Conservation (phyloP, 2,329 filamentous ascomycete species). For the Aspergillus unguis region DNA sequence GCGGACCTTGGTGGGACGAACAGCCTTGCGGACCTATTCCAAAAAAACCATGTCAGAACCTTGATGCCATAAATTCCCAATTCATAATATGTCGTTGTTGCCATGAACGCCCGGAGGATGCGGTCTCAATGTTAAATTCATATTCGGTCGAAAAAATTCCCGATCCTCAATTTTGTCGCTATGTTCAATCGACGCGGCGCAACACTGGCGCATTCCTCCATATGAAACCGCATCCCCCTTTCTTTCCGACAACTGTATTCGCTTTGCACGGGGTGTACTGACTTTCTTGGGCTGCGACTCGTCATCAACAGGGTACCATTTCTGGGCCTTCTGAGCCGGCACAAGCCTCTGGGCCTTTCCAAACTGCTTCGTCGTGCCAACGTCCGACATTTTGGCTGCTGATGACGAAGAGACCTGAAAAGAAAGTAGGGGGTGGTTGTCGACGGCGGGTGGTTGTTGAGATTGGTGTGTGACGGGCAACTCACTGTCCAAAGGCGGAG, state of each 20-base stretch:
- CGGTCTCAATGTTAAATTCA: constrained; percentile 23
- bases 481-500: constrained; percentile 36
- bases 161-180: constrained; percentile 14
- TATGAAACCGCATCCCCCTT: constrained; percentile 26
- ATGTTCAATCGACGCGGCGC: constrained; percentile 21
- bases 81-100: not conserved
- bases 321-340: constrained; percentile 89
- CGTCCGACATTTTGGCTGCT: constrained; percentile 55
- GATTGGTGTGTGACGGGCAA: constrained; percentile 40
- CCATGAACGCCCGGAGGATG: constrained; percentile 16
- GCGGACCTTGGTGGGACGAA: constrained; percentile 83
- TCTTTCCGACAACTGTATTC: constrained; percentile 14
- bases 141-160: constrained; percentile 22
- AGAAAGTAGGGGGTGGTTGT: constrained; percentile 37
- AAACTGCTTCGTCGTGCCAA: constrained; percentile 82
- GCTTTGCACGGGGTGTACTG: constrained; percentile 50
- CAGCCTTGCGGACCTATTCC: constrained; percentile 83
- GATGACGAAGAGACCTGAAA: constrained; percentile 40
- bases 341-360: constrained; percentile 93
- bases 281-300: constrained; percentile 89
- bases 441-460: constrained; percentile 42
- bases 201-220: constrained; percentile 31
- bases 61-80: constrained; percentile 2
- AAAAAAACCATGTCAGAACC: constrained; percentile 26
- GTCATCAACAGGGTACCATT: constrained; percentile 98